Evolutionary conservation across 1,284 basidiomycete species (phyloP).

Genomic region (Ceratorhiza oryzae-sativae): DNA sequence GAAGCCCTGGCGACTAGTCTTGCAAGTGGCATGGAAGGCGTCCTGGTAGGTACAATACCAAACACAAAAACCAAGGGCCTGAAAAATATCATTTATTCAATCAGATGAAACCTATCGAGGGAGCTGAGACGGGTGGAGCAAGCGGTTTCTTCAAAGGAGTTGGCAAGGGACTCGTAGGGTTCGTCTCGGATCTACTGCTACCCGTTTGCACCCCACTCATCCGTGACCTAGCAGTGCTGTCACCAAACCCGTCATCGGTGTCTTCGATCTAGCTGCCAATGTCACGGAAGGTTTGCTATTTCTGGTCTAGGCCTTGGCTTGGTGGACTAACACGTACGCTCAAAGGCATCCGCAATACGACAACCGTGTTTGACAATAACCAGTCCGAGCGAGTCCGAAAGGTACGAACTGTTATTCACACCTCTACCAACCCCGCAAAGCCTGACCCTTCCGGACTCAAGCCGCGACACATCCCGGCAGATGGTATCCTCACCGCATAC

Average conservation of each 20-base stretch:
- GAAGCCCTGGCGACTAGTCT: slow-evolving; percentile 94
- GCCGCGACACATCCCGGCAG: slow-evolving; percentile 86
- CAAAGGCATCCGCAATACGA: slow-evolving; percentile 92
- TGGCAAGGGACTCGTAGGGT: slow-evolving; percentile 96
- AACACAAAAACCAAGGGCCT: not conserved
- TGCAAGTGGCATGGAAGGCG: slow-evolving; percentile 94
- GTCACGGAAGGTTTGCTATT: slow-evolving; percentile 80
- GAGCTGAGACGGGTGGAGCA: slow-evolving; percentile 93
- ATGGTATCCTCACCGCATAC: slow-evolving; percentile 88
- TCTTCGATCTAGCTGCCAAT: slow-evolving; percentile 95
- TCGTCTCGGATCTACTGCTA: slow-evolving; percentile 47
- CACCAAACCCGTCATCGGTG: slow-evolving; percentile 96
- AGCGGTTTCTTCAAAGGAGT: slow-evolving; percentile 98
- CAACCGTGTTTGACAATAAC: slow-evolving; percentile 95
- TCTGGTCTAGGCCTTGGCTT: not conserved
- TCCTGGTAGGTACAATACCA: slow-evolving; percentile 68
- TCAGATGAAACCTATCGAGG: slow-evolving; percentile 93
- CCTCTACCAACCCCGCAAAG: slow-evolving; percentile 9
- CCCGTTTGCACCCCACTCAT: slow-evolving; percentile 43
- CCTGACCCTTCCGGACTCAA: slow-evolving; percentile 47
- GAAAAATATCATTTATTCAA: slow-evolving; percentile 12
- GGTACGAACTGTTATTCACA: slow-evolving; percentile 47
- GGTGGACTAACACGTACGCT: slow-evolving; percentile 2
- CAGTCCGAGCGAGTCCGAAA: slow-evolving; percentile 88
- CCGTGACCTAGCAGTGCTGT: slow-evolving; percentile 65